Base-by-base conservation (phyloP, 2,329 filamentous ascomycete genomes). In the Calonectria pseudoreteaudii region DNA sequence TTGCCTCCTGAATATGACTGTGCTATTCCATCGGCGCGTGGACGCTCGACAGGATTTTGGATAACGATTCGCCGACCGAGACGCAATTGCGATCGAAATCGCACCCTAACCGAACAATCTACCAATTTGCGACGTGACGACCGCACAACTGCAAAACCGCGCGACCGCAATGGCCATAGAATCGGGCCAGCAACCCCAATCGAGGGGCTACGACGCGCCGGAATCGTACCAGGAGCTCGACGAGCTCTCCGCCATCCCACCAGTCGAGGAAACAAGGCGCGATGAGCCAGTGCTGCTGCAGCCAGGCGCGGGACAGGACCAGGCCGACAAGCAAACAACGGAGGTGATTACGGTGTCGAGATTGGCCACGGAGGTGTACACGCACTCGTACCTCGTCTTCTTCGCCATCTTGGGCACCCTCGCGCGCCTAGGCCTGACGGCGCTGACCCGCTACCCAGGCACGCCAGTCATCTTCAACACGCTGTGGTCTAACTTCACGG, bases 351-450 rank as follows among this genome's bases (percentile, higher is more conserved):
- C 60, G 2, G 83, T 89, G 30, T 92, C 92, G 1, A 86, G 84
- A 71, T 80, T 87, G 34, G 87, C 87, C 11, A 93, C 91, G 1
- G 85, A 91, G 79, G 78, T 93, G 74, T 94, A 95, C 84, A 95
- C 93, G 2, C 82, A 95, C 74, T 95, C 94, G 0, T 95, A 98
- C 83, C 90, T 98, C 30, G 88, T 97, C 72, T 89, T 98, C 81
- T 98, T 98, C 84, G 92, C 96, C 23, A 89, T 98, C 23, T 85
- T 96, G 49, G 96, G 96, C 44, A 97, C 95, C 0, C 89, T 98
- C 31, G 94, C 95, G 0, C 91, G 96, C 14, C 86, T 98, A 0
- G 96, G 95, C 5, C 86, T 98, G 10, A 91, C 95, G 81, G 93
- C 93, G 60, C 86, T 98, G 66, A 97, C 95, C 0, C 91, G 89